These are phyloP conservation scores for Rhododendron mucronatum DNA, from an alignment of 148 eudicot genomes.

Conservation along the genomic window DNA sequence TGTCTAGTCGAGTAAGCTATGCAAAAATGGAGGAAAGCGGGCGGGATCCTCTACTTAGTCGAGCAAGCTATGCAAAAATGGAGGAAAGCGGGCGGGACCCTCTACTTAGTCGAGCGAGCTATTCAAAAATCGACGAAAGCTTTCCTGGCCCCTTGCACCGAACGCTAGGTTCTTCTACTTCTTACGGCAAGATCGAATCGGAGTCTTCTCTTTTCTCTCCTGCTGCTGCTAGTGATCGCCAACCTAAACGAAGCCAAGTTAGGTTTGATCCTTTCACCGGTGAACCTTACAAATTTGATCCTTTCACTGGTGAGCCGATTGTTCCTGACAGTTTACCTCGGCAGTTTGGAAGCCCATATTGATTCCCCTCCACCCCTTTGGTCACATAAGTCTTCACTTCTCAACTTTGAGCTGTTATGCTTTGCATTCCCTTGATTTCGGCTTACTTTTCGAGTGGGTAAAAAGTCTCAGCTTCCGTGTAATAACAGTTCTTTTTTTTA, in stretches of 20 bases:
- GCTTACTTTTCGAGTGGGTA: not conserved
- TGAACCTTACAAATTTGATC: conserved; percentile 74
- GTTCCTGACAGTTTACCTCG: conserved; percentile 31
- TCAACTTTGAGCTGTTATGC: not conserved
- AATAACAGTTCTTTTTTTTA: not conserved
- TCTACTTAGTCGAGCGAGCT: not conserved
- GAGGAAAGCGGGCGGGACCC: not conserved
- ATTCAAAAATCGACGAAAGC: not conserved
- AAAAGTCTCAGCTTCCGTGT: not conserved
- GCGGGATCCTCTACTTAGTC: not conserved
- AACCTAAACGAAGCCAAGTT: conserved; percentile 36
- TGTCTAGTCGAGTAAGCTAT: not conserved
- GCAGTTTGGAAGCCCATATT: conserved; percentile 24
- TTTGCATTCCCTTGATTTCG: not conserved
- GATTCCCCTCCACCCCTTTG: conserved; percentile 1
- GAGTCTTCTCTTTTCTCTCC: conserved; percentile 16
- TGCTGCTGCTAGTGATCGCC: conserved; percentile 21
- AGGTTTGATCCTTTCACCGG: conserved; percentile 78
- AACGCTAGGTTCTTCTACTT: conserved; percentile 17
- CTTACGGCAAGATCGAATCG: conserved; percentile 17
- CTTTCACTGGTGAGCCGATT: conserved; percentile 82
- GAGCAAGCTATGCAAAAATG: not conserved
- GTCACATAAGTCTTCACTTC: not conserved
- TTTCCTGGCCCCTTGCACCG: conserved; percentile 12
- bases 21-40: not conserved